A percentile compares a stretch with the other conserved stretches of the same genome.
phyloP scores from a whole-genome alignment of 1,284 basidiomycete genomes.

The Vanrija sp. region DNA sequence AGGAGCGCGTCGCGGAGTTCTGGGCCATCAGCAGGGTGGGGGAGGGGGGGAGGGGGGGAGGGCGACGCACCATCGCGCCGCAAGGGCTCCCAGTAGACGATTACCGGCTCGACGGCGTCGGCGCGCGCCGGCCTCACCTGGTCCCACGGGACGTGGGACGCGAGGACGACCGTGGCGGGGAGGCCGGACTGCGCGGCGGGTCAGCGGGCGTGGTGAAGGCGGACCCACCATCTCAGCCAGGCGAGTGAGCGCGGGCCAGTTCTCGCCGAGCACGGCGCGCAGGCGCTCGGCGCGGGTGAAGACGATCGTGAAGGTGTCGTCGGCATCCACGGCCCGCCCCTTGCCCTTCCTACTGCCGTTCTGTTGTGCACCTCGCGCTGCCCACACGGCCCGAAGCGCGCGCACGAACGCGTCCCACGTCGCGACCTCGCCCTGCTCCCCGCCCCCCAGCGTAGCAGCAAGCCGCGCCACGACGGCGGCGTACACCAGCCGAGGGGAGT shows the following conservation, averaged over 20 bases:
- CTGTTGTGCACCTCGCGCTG: constrained; percentile 15
- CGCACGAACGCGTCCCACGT: constrained; percentile 66
- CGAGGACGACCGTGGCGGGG: constrained; percentile 59
- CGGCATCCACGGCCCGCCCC: constrained; percentile 8
- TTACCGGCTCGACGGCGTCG: constrained; percentile 70
- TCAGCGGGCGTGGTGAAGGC: constrained; percentile 7
- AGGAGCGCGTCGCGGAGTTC: constrained; percentile 28
- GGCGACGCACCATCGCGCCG: constrained; percentile 59
- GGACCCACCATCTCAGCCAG: constrained; percentile 68
- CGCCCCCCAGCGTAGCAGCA: constrained; percentile 45
- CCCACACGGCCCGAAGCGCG: constrained; percentile 52
- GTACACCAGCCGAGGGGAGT: constrained; percentile 63
- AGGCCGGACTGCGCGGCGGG: constrained; percentile 42
- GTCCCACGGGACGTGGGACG: constrained; percentile 69
- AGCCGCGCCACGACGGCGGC: constrained; percentile 63
- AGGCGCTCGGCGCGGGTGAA: constrained; percentile 68
- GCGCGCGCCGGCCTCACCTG: constrained; percentile 65
- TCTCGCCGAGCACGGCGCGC: constrained; percentile 59
- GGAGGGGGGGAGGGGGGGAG: constrained; percentile 8
- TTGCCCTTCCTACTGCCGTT: constrained; percentile 9
- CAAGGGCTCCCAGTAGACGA: constrained; percentile 60
- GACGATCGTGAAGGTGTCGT: constrained; percentile 55
- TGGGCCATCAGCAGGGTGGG: constrained; percentile 43
- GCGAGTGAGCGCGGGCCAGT: constrained; percentile 66
- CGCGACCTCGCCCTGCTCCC: constrained; percentile 52